phyloP scores from a whole-genome alignment of 2,329 filamentous ascomycete genomes.

The Rhynchosporium agropyri region DNA sequence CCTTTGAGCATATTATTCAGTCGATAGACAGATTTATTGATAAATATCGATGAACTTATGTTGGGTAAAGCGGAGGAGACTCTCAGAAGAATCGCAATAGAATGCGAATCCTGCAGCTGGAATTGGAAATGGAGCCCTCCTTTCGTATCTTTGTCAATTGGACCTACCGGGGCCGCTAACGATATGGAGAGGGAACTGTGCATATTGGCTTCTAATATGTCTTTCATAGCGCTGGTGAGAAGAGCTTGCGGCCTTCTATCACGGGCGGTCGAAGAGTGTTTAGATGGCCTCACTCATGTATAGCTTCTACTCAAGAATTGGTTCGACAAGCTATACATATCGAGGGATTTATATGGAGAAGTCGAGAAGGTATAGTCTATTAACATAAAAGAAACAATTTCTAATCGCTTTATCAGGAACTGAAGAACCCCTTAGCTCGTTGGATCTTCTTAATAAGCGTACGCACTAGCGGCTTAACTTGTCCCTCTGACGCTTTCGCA shows the following conservation, averaged over 20 bases:
- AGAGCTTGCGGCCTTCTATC: constrained; percentile 9
- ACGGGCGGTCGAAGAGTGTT: constrained; percentile 9
- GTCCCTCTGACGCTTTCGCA: constrained; percentile 10
- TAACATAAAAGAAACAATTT: constrained; percentile 13
- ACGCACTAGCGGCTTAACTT: constrained; percentile 11
- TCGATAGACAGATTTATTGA: neutral
- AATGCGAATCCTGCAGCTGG: constrained; percentile 15
- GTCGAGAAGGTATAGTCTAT: constrained; percentile 14
- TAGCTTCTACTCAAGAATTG: constrained; percentile 14
- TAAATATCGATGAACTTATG: constrained; percentile 8
- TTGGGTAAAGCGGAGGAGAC: constrained; percentile 12
- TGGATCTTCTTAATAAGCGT: constrained; percentile 16
- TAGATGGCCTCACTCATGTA: constrained; percentile 13
- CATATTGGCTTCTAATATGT: neutral
- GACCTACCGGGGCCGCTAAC: constrained; percentile 12
- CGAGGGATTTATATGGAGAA: constrained; percentile 8
- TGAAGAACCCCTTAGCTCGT: constrained; percentile 15
- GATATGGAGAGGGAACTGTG: constrained; percentile 6
- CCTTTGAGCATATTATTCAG: constrained; percentile 8
- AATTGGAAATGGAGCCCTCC: constrained; percentile 10
- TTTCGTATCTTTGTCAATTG: constrained; percentile 8
- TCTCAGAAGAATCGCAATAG: constrained; percentile 16
- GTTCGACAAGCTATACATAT: constrained; percentile 9
- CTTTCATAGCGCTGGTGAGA: constrained; percentile 15
- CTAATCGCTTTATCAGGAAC: constrained; percentile 10